These are phyloP conservation scores for Rhodotorula glutinis DNA, from an alignment of 1,284 basidiomycete genomes.

Conservation along the genomic window DNA sequence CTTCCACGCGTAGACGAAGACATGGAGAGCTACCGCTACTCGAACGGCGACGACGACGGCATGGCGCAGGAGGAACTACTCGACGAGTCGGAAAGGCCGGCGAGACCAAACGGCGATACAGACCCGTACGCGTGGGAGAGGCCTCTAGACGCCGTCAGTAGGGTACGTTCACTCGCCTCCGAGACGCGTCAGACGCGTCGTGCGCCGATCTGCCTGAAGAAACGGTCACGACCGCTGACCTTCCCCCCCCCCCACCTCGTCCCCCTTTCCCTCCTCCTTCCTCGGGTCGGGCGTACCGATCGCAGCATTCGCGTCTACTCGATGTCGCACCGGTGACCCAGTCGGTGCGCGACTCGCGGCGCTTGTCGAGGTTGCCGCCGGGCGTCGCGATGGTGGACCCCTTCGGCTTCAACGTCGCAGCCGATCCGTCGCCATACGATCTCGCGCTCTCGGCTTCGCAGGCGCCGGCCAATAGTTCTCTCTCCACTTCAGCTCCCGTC, in stretches of 20 bases:
- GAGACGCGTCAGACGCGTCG: neutral
- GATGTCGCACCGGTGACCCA: slow-evolving; percentile 16
- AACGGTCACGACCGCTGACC: neutral
- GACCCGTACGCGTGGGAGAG: slow-evolving; percentile 35
- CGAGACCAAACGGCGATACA: neutral
- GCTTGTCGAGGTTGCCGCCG: slow-evolving; percentile 25
- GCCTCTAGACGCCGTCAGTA: slow-evolving; percentile 31
- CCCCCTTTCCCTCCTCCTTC: neutral
- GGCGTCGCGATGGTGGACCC: slow-evolving; percentile 36
- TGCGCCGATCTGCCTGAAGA: too few species aligned
- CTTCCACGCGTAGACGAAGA: neutral
- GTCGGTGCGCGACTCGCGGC: neutral
- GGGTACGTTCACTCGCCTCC: slow-evolving; percentile 14
- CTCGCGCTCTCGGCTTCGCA: slow-evolving; percentile 15
- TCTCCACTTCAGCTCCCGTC: neutral
- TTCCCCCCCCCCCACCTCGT: neutral
- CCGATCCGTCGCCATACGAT: slow-evolving; percentile 36
- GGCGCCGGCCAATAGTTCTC: neutral
- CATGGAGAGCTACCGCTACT: neutral
- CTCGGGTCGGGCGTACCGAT: too few species aligned
- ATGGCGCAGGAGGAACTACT: slow-evolving; percentile 33
- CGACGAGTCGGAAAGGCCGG: slow-evolving; percentile 10
- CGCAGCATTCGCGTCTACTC: slow-evolving; percentile 33
- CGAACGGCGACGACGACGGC: slow-evolving; percentile 2
- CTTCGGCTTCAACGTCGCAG: slow-evolving; percentile 32